Evolutionary conservation across 1,139 yeast genomes (phyloP), one percentile per base, ranked within the genome.

Genomic region (Cylindricascospora bacillispora): DNA sequence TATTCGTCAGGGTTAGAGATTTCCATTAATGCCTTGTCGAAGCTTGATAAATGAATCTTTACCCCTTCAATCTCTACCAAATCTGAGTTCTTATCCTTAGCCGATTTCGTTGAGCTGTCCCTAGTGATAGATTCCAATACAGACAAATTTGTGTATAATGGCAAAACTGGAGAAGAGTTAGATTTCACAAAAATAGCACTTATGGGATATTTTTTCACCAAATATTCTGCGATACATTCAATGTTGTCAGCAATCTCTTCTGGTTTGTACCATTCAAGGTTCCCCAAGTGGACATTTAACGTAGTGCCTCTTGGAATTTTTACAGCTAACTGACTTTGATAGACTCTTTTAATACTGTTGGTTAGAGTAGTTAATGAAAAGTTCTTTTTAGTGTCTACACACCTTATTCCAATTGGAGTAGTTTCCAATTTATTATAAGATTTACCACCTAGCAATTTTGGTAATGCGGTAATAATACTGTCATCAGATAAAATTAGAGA

Each of bases 401-500:
- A 43, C 48, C 65, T 69, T 30, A 86, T 64, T 13, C 93, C 74
- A 30, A 85, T 53, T 24, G 97, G 97, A 18, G 75, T 56, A 50
- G 81, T 81, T 34, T 65, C 62, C 25, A 65, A 57, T 36, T 63
- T 62, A 54, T 76, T 80, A 51, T 85, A 89, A 3, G 70, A 64
- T 57, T 82, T 82, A 30, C 95, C 95, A 31, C 95, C 95, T 40
- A 89, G 62, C 26, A 79, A 59, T 41, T 76, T 73, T 32, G 98
- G 98, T 60, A 86, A 65, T 38, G 81, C 63, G 30, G 85, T 74
- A 34, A 83, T 64, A 28, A 86, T 65, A 24, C 79, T 75, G 43
- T 85, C 94, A 57, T 89, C 97, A 29, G 82, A 75, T 30, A 89
- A 54, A 53, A 89, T 82, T 37, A 85, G 45, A 47, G 86, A 93